phyloP scores from a whole-genome alignment of 805 yeast genomes.

The Yarrowia hollandica region DNA sequence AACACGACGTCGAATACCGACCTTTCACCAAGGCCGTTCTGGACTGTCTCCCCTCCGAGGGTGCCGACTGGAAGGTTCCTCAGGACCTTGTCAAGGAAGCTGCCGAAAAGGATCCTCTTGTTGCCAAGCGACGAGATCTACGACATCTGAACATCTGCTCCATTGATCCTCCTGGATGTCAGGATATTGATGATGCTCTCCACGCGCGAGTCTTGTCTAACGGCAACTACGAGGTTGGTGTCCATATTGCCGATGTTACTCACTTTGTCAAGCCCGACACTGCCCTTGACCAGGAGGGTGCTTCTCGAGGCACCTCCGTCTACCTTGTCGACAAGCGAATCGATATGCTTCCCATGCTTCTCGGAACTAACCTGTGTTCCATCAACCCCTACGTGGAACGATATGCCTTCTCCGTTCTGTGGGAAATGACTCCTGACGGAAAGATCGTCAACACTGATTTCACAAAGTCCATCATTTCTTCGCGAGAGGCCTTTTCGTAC shows the following conservation, averaged over 20 bases:
- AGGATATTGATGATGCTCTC: constrained; percentile 96
- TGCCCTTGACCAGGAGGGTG: constrained; percentile 92
- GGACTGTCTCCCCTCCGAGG: constrained; percentile 90
- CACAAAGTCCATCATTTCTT: constrained; percentile 84
- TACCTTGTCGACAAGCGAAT: constrained; percentile 96
- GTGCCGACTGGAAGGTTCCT: constrained; percentile 91
- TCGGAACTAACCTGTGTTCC: constrained; percentile 96
- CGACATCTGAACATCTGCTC: constrained; percentile 90
- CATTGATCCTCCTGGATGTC: constrained; percentile 97
- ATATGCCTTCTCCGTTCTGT: constrained; percentile 89
- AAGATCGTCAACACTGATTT: constrained; percentile 75
- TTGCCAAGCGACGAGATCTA: constrained; percentile 71
- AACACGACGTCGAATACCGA: constrained; percentile 94
- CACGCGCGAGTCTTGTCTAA: constrained; percentile 84
- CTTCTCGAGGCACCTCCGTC: constrained; percentile 95
- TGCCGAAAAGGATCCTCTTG: constrained; percentile 38
- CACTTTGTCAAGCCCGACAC: constrained; percentile 94
- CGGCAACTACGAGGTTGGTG: constrained; percentile 97
- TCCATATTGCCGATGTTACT: constrained; percentile 98
- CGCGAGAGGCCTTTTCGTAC: constrained; percentile 92
- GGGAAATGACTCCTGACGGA: constrained; percentile 91
- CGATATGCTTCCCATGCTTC: constrained; percentile 93
- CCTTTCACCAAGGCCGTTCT: constrained; percentile 92
- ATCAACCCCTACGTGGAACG: constrained; percentile 93
- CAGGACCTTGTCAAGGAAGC: constrained; percentile 47